Evolutionary conservation across 2,329 filamentous ascomycete genomes (phyloP).

Genomic region (Teratosphaeriaceae sp.): DNA sequence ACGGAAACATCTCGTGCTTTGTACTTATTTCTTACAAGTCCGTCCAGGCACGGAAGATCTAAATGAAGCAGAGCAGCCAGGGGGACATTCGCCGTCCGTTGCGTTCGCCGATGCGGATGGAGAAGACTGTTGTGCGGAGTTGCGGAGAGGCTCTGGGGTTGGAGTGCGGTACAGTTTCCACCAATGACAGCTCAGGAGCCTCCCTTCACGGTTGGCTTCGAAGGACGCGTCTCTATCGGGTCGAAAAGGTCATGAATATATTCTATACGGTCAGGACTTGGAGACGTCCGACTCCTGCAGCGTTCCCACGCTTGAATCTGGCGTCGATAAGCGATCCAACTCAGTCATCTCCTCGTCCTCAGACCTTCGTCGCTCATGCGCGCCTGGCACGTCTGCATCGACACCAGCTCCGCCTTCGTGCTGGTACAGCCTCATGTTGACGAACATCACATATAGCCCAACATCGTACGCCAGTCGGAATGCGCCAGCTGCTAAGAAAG

Average conservation of each 20-base stretch:
- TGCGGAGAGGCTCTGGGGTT: background rate
- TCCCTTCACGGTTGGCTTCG: no score
- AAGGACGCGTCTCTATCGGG: no score
- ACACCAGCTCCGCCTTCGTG: constrained; percentile 7
- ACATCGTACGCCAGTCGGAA: constrained; percentile 52
- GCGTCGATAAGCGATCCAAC: constrained; percentile 2
- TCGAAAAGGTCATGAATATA: no score
- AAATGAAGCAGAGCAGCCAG: background rate
- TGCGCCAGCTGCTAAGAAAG: constrained; percentile 51
- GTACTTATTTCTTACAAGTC: background rate
- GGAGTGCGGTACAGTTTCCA: background rate
- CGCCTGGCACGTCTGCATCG: background rate
- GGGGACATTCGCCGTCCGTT: background rate
- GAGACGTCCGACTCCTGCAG: background rate
- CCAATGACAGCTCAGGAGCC: constrained; percentile 1
- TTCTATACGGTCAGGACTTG: background rate
- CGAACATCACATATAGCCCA: constrained; percentile 53
- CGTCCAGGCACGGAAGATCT: background rate
- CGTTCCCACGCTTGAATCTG: background rate
- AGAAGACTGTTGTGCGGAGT: constrained; percentile 1
- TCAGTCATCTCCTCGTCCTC: constrained; percentile 8
- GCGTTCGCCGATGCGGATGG: background rate
- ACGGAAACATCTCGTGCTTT: background rate
- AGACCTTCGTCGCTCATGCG: background rate
- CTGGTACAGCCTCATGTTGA: constrained; percentile 46